A percentile compares a stretch with the other conserved stretches of the same genome.
Evolutionary conservation across 1,284 basidiomycete species (phyloP).

Genomic region (Tetrapyrgos nigripes): DNA sequence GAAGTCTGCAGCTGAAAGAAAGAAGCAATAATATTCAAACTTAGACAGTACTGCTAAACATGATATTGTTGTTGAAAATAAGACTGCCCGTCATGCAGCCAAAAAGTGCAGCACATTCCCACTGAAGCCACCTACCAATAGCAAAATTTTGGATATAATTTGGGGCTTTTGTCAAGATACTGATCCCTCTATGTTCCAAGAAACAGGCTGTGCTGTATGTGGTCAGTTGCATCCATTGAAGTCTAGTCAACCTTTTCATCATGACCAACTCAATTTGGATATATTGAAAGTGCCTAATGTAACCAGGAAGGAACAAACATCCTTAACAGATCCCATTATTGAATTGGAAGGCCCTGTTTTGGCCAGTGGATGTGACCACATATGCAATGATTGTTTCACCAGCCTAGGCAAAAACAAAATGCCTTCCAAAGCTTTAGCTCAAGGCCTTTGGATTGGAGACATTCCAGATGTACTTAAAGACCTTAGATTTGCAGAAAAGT

Average conservation of each 20-base stretch:
- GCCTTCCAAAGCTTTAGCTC: constrained; percentile 36
- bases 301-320: neutral
- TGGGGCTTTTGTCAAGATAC: too few species aligned
- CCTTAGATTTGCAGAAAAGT: constrained; percentile 29
- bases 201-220: neutral
- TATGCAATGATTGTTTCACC: constrained; percentile 22
- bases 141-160: too few species aligned
- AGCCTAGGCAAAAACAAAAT: constrained; percentile 23
- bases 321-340: neutral
- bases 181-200: too few species aligned
- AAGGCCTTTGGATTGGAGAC: constrained; percentile 45
- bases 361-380: constrained; percentile 16
- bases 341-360: constrained; percentile 19
- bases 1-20: neutral
- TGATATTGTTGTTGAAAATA: too few species aligned
- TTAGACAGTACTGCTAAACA: too few species aligned
- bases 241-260: neutral
- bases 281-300: neutral
- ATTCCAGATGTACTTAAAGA: constrained; percentile 34
- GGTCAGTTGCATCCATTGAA: neutral
- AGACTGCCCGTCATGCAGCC: too few species aligned
- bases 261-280: neutral
- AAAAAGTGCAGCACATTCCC: too few species aligned
- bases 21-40: neutral
- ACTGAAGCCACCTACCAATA: too few species aligned